Evolutionary conservation across 805 yeast genomes (phyloP), one percentile per base, ranked within the genome.

Genomic region (Ogataea methylovora): DNA sequence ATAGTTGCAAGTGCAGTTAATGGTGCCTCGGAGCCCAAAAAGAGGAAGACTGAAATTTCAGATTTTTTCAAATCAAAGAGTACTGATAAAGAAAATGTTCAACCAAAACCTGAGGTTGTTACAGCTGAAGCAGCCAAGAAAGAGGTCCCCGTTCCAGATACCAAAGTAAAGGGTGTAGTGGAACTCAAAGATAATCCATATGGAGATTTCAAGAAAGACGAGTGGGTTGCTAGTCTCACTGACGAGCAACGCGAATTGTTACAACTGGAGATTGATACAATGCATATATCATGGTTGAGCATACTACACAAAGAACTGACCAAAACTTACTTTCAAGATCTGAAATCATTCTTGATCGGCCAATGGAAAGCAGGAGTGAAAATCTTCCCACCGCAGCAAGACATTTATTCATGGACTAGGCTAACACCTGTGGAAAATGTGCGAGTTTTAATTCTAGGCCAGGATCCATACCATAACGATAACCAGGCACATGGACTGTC

Each of bases 401-500:
- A 84, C 39, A 74, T 92, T 15, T 92, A 92, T 54, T 84, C 97
- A 0, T 92, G 97, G 97, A 79, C 94, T 2, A 71, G 86, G 22
- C 65, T 79, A 13, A 86, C 97, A 0, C 95, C 95, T 0, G 62
- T 90, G 15, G 63, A 74, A 4, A 55, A 71, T 3, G 83, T 87
- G 14, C 79, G 76, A 49, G 92, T 90, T 19, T 70, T 92, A 1
- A 71, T 92, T 10, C 63, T 92, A 29, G 98, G 98, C 1, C 98
- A 92, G 56, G 98, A 92, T 54, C 98, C 98, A 1, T 92, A 92
- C 54, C 98, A 92, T 57, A 86, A 87, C 54, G 58, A 59, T 46
- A 83, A 84, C 53, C 98, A 92, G 56, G 98, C 98, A 0, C 98
- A 92, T 51, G 98, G 98, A 0, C 62, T 92, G 20, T 97, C 98